Base-by-base conservation (phyloP, 306 rosid genomes). In the Corylus americana region DNA sequence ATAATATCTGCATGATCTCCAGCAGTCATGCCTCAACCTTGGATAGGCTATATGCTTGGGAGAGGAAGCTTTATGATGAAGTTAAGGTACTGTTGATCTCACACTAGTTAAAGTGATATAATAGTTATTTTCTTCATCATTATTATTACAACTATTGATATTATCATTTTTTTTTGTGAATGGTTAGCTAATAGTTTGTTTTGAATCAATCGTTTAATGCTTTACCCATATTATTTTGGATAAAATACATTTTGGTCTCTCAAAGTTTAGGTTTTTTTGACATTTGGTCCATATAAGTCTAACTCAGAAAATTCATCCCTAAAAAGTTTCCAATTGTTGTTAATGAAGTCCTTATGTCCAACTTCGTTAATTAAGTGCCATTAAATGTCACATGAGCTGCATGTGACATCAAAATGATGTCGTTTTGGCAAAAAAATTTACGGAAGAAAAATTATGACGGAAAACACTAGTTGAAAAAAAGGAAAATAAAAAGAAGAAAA, bases 21-120 rank as follows among this genome's bases (percentile, higher is more conserved):
- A 96, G 98, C 64, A 93, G 99, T 58, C 99, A 96, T 83, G 97
- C 93, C 16, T 96, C 99, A 77, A 96, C 99, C 78, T 88, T 96
- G 90, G 99, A 96, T 82, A 90, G 99, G 80, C 88, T 96, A 71
- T 88, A 91, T 80, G 98, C 97, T 1, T 96, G 99, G 99, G 99
- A 96, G 88, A 93, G 89, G 83, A 96, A 96, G 85, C 98, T 96
- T 68, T 89, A 90, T 64, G 99, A 96, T 87, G 99, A 96, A 86
- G 98, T 96, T 69, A 96, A 96, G 99, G 99, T 96, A 91, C 77
- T 39, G 2, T 70, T 31, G 62, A 49, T 78, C 49, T 49, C 81
- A 76, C 74, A 47, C 42, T 25, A 55, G 45, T 77, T 55, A 61
- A 17, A 49, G 31, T 27, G 55, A 20, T 47, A 12, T 6, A 22